Evolutionary conservation across 2,329 filamentous ascomycete species (phyloP).

Genomic region (Fusarium compactum): DNA sequence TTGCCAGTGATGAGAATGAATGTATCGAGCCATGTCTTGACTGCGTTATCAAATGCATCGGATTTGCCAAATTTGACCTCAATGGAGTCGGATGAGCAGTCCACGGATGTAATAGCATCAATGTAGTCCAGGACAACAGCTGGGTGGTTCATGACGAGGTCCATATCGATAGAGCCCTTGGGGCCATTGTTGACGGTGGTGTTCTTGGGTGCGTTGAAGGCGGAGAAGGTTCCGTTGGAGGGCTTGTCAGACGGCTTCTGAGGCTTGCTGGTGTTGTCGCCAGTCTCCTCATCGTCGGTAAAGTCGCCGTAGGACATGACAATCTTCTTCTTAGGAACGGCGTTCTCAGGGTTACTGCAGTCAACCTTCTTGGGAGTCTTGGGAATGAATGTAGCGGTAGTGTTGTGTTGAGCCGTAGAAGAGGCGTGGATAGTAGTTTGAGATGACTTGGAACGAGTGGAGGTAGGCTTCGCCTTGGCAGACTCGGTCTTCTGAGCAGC

Average conservation of each 20-base stretch:
- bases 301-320: slow-evolving; percentile 15
- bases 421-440: slow-evolving; percentile 10
- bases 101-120: slow-evolving; percentile 2
- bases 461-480: background rate
- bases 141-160: slow-evolving; percentile 22
- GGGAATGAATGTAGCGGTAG: slow-evolving; percentile 16
- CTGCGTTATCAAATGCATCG: slow-evolving; percentile 2
- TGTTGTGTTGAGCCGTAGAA: slow-evolving; percentile 2
- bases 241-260: background rate
- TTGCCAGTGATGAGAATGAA: slow-evolving; percentile 17
- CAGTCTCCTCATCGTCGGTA: background rate
- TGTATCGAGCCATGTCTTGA: background rate
- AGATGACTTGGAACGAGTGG: background rate
- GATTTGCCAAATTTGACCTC: slow-evolving; percentile 12
- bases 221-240: background rate
- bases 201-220: background rate
- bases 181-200: background rate
- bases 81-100: background rate
- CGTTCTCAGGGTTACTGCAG: slow-evolving; percentile 11
- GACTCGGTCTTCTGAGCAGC: background rate
- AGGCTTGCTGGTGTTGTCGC: rapidly evolving
- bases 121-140: slow-evolving; percentile 21
- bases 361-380: slow-evolving; percentile 7
- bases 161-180: slow-evolving; percentile 5
- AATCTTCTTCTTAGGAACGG: slow-evolving; percentile 13